These are phyloP conservation scores for Solanum gracilifrons DNA, from an alignment of 257 asterid species.

Conservation along the genomic window DNA sequence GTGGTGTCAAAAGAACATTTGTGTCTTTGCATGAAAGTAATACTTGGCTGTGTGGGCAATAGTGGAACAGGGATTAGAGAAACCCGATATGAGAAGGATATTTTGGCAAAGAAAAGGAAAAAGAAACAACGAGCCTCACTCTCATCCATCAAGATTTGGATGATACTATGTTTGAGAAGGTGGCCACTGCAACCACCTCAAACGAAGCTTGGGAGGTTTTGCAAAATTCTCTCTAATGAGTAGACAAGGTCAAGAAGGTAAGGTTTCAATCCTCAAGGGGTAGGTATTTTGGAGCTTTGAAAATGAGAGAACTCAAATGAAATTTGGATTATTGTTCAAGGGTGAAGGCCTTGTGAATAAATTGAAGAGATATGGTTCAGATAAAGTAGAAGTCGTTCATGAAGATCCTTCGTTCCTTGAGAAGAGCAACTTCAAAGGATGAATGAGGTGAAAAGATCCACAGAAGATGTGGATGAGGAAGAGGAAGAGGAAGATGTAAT, in stretches of 20 bases:
- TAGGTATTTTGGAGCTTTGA: not conserved
- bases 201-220: not conserved
- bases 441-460: too few relatives aligned
- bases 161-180: not conserved
- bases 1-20: not conserved
- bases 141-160: not conserved
- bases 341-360: too few relatives aligned
- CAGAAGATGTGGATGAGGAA: not conserved
- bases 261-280: not conserved
- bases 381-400: too few relatives aligned
- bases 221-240: not conserved
- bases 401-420: too few relatives aligned
- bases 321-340: not conserved
- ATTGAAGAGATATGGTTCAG: too few relatives aligned
- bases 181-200: not conserved
- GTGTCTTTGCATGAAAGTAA: not conserved
- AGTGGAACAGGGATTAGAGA: not conserved
- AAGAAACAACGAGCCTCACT: not conserved
- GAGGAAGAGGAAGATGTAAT: not conserved
- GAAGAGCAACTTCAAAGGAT: too few relatives aligned
- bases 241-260: not conserved
- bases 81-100: not conserved
- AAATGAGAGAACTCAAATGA: not conserved
- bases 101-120: not conserved
- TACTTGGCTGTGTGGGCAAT: not conserved